These are phyloP conservation scores for Fusarium sp. DNA, from an alignment of 2,329 filamentous ascomycete genomes.

Conservation along the genomic window DNA sequence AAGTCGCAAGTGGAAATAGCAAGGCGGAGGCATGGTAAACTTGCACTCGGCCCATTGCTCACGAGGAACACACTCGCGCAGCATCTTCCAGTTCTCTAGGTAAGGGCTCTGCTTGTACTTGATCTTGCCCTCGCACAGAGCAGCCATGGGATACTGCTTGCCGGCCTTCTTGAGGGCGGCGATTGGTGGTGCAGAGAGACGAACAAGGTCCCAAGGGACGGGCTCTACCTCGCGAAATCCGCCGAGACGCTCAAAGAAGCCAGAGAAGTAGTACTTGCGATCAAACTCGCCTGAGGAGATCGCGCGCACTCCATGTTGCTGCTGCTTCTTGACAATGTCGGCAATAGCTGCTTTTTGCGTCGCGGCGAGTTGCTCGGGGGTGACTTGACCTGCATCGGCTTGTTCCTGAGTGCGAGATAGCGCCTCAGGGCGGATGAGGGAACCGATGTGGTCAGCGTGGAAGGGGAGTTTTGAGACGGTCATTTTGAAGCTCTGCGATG, in stretches of 20 bases:
- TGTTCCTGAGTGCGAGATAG: slow-evolving; percentile 68
- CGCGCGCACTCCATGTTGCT: slow-evolving; percentile 72
- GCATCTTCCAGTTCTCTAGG: slow-evolving; percentile 60
- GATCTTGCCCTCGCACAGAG: slow-evolving; percentile 61
- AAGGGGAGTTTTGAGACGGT: slow-evolving; percentile 65
- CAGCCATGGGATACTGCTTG: slow-evolving; percentile 58
- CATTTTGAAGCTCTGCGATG: slow-evolving; percentile 40
- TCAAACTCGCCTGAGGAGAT: slow-evolving; percentile 80
- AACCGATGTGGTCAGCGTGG: slow-evolving; percentile 81
- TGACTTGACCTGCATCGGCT: slow-evolving; percentile 65
- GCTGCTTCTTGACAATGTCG: slow-evolving; percentile 76
- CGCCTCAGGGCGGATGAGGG: slow-evolving; percentile 75
- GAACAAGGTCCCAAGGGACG: slow-evolving; percentile 57
- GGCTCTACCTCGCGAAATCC: slow-evolving; percentile 58
- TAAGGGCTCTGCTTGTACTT: slow-evolving; percentile 59
- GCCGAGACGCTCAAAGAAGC: slow-evolving; percentile 64
- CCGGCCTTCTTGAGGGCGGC: slow-evolving; percentile 58
- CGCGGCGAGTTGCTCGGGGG: slow-evolving; percentile 62
- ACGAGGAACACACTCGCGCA: slow-evolving; percentile 63
- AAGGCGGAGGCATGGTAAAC: slow-evolving; percentile 76
- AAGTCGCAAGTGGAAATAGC: slow-evolving; percentile 75
- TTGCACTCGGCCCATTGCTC: slow-evolving; percentile 76
- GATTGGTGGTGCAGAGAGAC: slow-evolving; percentile 58
- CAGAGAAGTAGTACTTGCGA: slow-evolving; percentile 65
- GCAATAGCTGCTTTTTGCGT: slow-evolving; percentile 75